Base-by-base conservation (phyloP, 2,329 filamentous ascomycete genomes). In the Arthrobotrys megalospora region DNA sequence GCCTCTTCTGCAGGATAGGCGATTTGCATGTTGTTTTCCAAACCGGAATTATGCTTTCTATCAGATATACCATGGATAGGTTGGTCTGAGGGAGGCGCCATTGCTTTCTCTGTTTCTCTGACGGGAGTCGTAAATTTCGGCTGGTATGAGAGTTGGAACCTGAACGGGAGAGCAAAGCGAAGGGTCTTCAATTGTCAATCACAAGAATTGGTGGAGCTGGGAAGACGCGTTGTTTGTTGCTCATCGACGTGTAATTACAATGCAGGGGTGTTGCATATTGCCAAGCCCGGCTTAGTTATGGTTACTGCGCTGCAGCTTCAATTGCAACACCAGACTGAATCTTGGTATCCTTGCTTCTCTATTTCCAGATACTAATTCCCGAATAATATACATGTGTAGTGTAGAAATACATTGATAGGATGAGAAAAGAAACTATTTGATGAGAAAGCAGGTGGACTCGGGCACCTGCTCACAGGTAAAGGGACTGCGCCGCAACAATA, bases 401-500 rank as follows among this genome's bases (percentile, higher is more conserved):
- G n/a, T 19, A 41, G 32, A 60, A 16, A 60, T 41, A 60, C 48
- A 32, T 32, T 19, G 16, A 16, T 43, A n/a, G 1, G 19, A 58
- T 38, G 50, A 19, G 10, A 19, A 53, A 11, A 19, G 32, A 28
- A 28, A 7, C 11, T 2, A 38, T 3, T 28, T 28, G 11, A 10
- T 28, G 34, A n/a, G 36, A 60, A 28, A 6, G 38, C n/a, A 6
- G 12, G 32, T 28, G 7, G 36, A 36, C 16, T 14, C 52, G 6
- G 1, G 34, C 21, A 19, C 36, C 28, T 6, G 10, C 19, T 86
- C 90, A 96, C 84, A 97, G 87, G 84, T 97, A 98, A 85, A 98
- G 86, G 82, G 92, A 96, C 86, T 97, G 94, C 58, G 95, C 93
- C 24, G 95, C 94, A 76, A 99, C 95, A 84, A 99, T 94, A 84